Conservation (phyloP, 768 basidiomycete species). For the Leccinellum albellum region DNA sequence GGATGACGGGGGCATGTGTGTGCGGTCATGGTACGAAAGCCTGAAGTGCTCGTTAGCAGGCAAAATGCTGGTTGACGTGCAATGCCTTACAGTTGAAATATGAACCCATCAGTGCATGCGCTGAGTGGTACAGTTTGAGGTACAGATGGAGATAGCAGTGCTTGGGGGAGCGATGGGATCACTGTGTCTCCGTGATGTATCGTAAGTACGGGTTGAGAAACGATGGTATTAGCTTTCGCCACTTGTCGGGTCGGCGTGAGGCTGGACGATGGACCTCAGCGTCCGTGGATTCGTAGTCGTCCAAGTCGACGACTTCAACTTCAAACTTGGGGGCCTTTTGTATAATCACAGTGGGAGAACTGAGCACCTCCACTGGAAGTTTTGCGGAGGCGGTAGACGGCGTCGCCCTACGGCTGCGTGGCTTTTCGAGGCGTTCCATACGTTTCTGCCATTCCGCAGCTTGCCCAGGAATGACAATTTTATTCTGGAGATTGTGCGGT, state of each 20-base stretch:
- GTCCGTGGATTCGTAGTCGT: background rate
- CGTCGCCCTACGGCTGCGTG: background rate
- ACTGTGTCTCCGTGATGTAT: background rate
- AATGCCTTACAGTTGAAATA: background rate
- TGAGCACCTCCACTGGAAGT: background rate
- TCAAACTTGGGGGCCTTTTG: background rate
- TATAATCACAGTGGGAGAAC: background rate
- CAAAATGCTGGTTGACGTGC: background rate
- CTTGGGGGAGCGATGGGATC: background rate
- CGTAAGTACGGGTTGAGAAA: background rate
- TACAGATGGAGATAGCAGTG: background rate
- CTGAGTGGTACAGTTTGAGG: background rate
- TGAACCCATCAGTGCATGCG: background rate
- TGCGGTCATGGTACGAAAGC: background rate
- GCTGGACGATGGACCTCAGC: background rate
- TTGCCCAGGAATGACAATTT: background rate
- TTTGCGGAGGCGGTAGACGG: background rate
- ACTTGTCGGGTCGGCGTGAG: background rate
- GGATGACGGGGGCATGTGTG: background rate
- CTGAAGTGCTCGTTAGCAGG: background rate
- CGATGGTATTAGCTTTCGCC: background rate
- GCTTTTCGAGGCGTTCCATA: background rate
- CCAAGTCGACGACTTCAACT: background rate
- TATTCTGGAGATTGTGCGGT: background rate
- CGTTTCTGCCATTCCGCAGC: background rate